Evolutionary conservation across 768 basidiomycete genomes (phyloP).

Genomic region (Boletus sp.): DNA sequence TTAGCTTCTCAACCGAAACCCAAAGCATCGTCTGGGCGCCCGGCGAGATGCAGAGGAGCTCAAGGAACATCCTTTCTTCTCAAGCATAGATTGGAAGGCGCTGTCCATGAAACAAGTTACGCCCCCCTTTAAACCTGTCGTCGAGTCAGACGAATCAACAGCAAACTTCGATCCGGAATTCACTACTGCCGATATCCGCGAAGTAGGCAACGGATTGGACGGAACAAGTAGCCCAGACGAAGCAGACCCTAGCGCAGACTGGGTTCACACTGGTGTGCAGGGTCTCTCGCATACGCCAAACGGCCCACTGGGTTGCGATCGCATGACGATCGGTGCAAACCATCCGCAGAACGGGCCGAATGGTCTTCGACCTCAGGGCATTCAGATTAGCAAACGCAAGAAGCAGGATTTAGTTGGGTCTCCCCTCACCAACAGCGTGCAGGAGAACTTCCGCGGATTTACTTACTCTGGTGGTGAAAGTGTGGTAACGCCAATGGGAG

Average conservation of each 20-base stretch:
- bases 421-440: conserved; percentile 87
- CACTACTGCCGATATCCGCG: conserved; percentile 84
- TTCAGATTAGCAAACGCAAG: conserved; percentile 53
- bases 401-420: conserved; percentile 47
- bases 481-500: conserved; percentile 45
- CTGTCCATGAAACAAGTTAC: conserved; percentile 86
- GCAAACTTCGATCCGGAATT: conserved; percentile 99
- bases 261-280: conserved; percentile 37
- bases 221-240: conserved; percentile 46
- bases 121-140: conserved; percentile 96
- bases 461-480: conserved; percentile 81
- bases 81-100: conserved; percentile 86
- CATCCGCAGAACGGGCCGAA: conserved; percentile 19
- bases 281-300: conserved; percentile 59
- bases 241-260: conserved; percentile 69
- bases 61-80: conserved; percentile 95
- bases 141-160: conserved; percentile 98
- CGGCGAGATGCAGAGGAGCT: conserved; percentile 88
- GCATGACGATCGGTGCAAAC: conserved; percentile 13
- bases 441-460: conserved; percentile 97
- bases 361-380: conserved; percentile 31
- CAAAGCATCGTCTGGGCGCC: conserved; percentile 95
- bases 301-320: conserved; percentile 73
- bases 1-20: conserved; percentile 96
- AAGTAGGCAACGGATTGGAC: conserved; percentile 56